phyloP scores from a whole-genome alignment of 768 basidiomycete genomes.

The Cyclocybe cylindracea region DNA sequence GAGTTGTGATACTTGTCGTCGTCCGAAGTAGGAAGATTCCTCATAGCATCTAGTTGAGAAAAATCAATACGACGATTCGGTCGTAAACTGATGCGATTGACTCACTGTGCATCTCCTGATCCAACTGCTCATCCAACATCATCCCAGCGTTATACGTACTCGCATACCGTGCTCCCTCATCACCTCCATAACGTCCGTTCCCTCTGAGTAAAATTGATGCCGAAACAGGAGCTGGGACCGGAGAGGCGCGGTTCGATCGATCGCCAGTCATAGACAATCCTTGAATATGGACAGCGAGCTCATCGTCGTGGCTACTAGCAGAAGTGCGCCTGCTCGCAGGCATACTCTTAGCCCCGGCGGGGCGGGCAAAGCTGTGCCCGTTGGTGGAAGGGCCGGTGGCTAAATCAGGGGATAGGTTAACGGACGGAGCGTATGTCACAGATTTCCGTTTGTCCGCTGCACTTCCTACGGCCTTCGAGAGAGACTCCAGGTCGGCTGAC shows the following conservation, averaged over 20 bases:
- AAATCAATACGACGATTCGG: constrained; percentile 11
- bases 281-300: constrained; percentile 74
- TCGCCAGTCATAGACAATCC: constrained; percentile 71
- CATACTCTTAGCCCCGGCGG: constrained; percentile 87
- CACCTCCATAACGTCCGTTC: constrained; percentile 53
- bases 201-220: constrained; percentile 56
- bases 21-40: constrained; percentile 83
- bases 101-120: constrained; percentile 93
- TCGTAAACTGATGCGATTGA: constrained; percentile 14
- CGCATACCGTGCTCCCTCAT: constrained; percentile 60
- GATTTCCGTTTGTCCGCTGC: constrained; percentile 84
- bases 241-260: constrained; percentile 55
- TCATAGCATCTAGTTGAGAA: constrained; percentile 71
- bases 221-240: constrained; percentile 50
- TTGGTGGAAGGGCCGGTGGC: constrained; percentile 42
- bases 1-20: constrained; percentile 80
- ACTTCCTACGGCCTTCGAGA: constrained; percentile 68
- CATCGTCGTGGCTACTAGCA: constrained; percentile 84
- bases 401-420: constrained; percentile 73
- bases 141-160: constrained; percentile 79
- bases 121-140: constrained; percentile 92
- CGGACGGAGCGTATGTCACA: constrained; percentile 79
- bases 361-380: constrained; percentile 59
- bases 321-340: constrained; percentile 89
- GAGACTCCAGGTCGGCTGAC: constrained; percentile 60